phyloP scores from a whole-genome alignment of 108 stramenopile species.

The Phaeodactylum tricornutum region DNA sequence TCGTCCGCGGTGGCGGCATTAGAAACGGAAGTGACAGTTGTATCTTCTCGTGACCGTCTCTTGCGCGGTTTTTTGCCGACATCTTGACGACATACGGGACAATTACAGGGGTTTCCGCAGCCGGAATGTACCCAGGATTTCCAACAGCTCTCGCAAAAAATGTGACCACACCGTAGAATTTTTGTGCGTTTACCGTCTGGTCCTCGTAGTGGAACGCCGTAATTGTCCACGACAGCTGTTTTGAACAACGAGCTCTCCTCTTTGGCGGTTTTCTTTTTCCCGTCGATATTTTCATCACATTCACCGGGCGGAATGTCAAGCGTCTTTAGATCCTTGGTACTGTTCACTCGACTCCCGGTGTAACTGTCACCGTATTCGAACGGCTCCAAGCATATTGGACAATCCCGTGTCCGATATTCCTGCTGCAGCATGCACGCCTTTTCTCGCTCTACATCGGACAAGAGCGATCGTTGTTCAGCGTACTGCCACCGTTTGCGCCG shows the following conservation, averaged over 20 bases:
- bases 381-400: constrained; percentile 76
- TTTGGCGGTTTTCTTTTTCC: constrained; percentile 3
- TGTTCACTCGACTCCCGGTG: constrained; percentile 5
- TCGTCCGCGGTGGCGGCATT: too few relatives aligned
- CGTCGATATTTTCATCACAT: not conserved
- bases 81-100: constrained; percentile 79
- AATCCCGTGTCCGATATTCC: constrained; percentile 47
- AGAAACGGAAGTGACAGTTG: too few relatives aligned
- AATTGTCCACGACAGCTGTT: constrained; percentile 36
- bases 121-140: constrained; percentile 67
- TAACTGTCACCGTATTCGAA: constrained; percentile 28
- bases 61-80: too few relatives aligned
- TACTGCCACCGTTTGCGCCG: constrained; percentile 56
- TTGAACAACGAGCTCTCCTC: constrained; percentile 1
- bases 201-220: constrained; percentile 54
- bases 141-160: constrained; percentile 84
- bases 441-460: constrained; percentile 59
- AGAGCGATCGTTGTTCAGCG: constrained; percentile 42
- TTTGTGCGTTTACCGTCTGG: constrained; percentile 62
- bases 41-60: too few relatives aligned
- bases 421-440: constrained; percentile 55
- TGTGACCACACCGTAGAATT: constrained; percentile 79
- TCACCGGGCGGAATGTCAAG: not conserved
- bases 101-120: constrained; percentile 66
- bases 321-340: constrained; percentile 5